A percentile compares a stretch with the other conserved stretches of the same genome.
phyloP scores from a whole-genome alignment of 2,329 filamentous ascomycete genomes.

The Apiospora marii region DNA sequence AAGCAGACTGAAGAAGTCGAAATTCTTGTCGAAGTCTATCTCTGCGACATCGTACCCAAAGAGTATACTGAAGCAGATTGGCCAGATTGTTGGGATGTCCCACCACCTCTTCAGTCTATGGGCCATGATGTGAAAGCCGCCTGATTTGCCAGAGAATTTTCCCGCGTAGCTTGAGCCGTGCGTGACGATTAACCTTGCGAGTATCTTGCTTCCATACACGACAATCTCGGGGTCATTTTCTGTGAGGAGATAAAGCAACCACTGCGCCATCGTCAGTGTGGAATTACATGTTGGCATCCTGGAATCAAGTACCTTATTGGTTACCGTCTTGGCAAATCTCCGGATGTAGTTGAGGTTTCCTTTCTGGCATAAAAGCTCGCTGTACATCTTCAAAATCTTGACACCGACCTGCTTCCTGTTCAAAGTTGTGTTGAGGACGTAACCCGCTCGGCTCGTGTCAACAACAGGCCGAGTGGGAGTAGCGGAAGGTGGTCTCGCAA shows the following conservation, averaged over 20 bases:
- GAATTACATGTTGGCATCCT: conserved; percentile 35
- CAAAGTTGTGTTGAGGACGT: conserved; percentile 49
- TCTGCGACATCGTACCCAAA: conserved; percentile 84
- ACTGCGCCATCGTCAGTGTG: conserved; percentile 60
- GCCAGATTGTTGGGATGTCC: conserved; percentile 85
- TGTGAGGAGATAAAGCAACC: conserved; percentile 89
- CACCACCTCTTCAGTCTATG: conserved; percentile 86
- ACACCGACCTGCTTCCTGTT: conserved; percentile 77
- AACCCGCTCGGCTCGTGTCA: conserved; percentile 43
- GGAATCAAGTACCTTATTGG: conserved; percentile 76
- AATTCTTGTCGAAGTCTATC: conserved; percentile 75
- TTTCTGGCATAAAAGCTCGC: conserved; percentile 78
- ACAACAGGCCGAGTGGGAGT: conserved; percentile 41
- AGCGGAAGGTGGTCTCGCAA: conserved; percentile 31
- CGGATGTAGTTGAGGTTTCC: conserved; percentile 73
- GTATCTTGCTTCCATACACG: conserved; percentile 79
- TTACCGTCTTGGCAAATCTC: conserved; percentile 93
- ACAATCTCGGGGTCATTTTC: conserved; percentile 87
- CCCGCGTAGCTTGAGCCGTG: conserved; percentile 83
- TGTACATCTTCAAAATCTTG: conserved; percentile 79
- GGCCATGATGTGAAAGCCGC: conserved; percentile 87
- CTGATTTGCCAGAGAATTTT: conserved; percentile 84
- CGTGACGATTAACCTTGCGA: conserved; percentile 82
- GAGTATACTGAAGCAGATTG: conserved; percentile 85
- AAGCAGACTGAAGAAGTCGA: conserved; percentile 77